These are phyloP conservation scores for Flueggea neowawraea DNA, from an alignment of 441 rosid species.

Conservation along the genomic window DNA sequence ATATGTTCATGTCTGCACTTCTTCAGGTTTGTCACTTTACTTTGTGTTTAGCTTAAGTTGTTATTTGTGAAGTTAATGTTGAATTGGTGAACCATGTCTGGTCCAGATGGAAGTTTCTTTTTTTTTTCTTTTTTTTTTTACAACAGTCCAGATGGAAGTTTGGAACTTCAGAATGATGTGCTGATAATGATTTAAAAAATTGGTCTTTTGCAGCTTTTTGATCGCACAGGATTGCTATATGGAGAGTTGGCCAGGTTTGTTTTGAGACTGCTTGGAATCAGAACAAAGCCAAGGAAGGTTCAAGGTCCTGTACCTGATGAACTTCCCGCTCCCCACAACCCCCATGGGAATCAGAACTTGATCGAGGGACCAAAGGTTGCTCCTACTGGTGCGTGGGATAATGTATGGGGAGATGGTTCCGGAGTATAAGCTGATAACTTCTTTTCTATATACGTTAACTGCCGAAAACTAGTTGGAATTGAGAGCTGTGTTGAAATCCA, in stretches of 20 bases:
- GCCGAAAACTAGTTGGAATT: neutral
- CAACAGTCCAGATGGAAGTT: no score
- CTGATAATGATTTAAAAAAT: neutral
- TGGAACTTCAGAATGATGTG: neutral
- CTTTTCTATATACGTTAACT: neutral
- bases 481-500: neutral
- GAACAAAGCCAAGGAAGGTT: conserved; percentile 58
- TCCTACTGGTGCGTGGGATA: conserved; percentile 78
- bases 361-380: conserved; percentile 84
- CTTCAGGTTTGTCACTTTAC: conserved; percentile 62
- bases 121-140: no score
- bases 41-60: no score
- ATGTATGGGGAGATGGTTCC: conserved; percentile 60
- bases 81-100: neutral
- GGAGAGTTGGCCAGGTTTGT: conserved; percentile 98
- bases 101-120: neutral
- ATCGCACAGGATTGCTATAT: conserved; percentile 77
- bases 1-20: conserved; percentile 95
- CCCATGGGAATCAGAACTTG: conserved; percentile 53
- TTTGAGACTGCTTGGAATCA: conserved; percentile 77
- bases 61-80: neutral
- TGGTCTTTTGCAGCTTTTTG: conserved; percentile 65
- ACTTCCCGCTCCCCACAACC: conserved; percentile 54
- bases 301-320: conserved; percentile 68
- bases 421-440: neutral